phyloP scores from a whole-genome alignment of 148 eudicot genomes.

The Rhododendron vialii region DNA sequence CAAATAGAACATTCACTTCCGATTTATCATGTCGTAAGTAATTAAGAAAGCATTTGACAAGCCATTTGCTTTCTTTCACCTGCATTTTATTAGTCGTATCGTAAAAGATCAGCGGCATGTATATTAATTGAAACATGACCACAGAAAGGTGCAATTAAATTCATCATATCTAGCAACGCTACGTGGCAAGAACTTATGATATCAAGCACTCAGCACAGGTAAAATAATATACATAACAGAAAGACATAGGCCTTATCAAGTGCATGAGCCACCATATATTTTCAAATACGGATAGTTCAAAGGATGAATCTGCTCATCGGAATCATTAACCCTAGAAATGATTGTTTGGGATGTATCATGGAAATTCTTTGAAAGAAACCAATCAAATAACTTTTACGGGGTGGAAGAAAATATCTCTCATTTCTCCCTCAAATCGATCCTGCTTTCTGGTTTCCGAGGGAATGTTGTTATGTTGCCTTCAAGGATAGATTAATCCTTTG shows the following conservation, averaged over 20 bases:
- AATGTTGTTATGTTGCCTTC: no score
- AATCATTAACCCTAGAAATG: neutral
- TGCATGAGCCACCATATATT: neutral
- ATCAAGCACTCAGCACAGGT: neutral
- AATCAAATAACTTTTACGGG: neutral
- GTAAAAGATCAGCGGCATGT: neutral
- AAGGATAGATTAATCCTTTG: no score
- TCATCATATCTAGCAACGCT: neutral
- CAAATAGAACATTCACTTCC: slow-evolving; percentile 91
- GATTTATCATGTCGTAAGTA: slow-evolving; percentile 87
- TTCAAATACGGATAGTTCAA: neutral
- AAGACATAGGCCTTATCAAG: neutral
- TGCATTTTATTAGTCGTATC: slow-evolving; percentile 27
- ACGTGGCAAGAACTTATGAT: neutral
- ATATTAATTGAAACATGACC: neutral
- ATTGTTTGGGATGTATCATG: neutral
- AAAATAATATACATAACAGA: neutral
- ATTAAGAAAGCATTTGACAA: slow-evolving; percentile 95
- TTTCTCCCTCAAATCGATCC: no score
- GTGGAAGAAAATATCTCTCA: neutral
- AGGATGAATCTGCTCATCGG: neutral
- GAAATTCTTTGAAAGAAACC: neutral
- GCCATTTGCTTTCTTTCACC: slow-evolving; percentile 99
- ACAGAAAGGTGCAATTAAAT: neutral
- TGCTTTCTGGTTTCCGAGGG: no score